Evolutionary conservation across 805 yeast genomes (phyloP).

Genomic region (Yamadazyma tumulicola): DNA sequence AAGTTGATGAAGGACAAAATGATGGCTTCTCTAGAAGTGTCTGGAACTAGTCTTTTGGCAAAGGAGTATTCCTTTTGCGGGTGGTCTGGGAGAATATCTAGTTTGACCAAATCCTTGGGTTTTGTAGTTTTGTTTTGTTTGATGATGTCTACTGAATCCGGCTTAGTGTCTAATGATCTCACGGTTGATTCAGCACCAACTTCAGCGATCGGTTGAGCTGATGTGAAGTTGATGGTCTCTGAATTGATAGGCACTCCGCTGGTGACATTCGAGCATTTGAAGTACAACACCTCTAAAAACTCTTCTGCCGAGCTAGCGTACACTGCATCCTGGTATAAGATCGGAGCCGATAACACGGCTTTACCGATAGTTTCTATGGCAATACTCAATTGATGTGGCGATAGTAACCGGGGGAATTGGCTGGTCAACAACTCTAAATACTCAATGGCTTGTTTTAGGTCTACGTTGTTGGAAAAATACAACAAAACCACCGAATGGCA

Average conservation of each 20-base stretch:
- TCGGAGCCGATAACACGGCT: slow-evolving; percentile 26
- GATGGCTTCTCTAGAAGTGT: slow-evolving; percentile 47
- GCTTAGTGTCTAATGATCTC: slow-evolving; percentile 21
- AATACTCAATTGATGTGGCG: slow-evolving; percentile 52
- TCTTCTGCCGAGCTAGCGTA: slow-evolving; percentile 23
- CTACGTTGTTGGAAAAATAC: slow-evolving; percentile 27
- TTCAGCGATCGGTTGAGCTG: slow-evolving; percentile 39
- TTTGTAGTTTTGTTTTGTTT: slow-evolving; percentile 28
- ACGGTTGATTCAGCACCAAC: slow-evolving; percentile 35
- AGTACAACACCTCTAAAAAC: slow-evolving; percentile 41
- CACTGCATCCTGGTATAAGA: slow-evolving; percentile 7
- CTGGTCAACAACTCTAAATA: slow-evolving; percentile 46
- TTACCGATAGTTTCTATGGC: slow-evolving; percentile 57
- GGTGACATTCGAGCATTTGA: slow-evolving; percentile 33
- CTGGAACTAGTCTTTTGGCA: slow-evolving; percentile 25
- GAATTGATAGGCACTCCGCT: slow-evolving; percentile 26
- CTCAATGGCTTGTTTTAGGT: slow-evolving; percentile 19
- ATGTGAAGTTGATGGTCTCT: slow-evolving; percentile 17
- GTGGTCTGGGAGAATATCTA: slow-evolving; percentile 13
- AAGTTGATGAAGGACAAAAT: slow-evolving; percentile 46
- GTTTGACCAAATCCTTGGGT: slow-evolving; percentile 25
- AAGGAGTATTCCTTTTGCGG: slow-evolving; percentile 17
- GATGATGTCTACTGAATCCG: slow-evolving; percentile 19
- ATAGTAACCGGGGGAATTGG: slow-evolving; percentile 56
- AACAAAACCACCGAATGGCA: slow-evolving; percentile 56